Evolutionary conservation across 1,284 basidiomycete species (phyloP).

Genomic region (Ustilago tritici): DNA sequence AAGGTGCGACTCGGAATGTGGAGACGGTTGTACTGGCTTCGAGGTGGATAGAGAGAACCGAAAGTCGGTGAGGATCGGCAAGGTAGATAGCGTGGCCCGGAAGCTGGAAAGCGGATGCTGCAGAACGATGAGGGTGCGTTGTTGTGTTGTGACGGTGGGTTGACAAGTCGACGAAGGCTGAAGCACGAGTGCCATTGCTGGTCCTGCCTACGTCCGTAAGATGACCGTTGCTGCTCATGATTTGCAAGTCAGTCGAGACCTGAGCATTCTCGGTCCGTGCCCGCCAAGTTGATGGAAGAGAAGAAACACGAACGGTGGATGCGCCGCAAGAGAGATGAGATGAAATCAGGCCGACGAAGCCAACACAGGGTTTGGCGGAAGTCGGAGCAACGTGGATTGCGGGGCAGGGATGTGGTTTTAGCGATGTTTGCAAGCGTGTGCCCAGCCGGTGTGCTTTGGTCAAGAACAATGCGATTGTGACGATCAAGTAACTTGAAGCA

Average conservation of each 20-base stretch:
- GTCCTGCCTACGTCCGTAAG: background rate
- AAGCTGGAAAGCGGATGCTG: slow-evolving; percentile 17
- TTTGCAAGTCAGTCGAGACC: background rate
- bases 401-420: background rate
- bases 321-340: background rate
- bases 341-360: background rate
- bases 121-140: background rate
- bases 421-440: background rate
- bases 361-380: background rate
- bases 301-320: background rate
- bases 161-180: background rate
- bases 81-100: slow-evolving; percentile 46
- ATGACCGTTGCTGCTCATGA: slow-evolving; percentile 9
- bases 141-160: slow-evolving; percentile 1
- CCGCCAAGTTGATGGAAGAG: slow-evolving; percentile 1
- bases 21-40: slow-evolving; percentile 32
- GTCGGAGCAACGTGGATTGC: background rate
- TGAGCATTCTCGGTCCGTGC: slow-evolving; percentile 10
- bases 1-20: slow-evolving; percentile 1
- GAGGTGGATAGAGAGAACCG: slow-evolving; percentile 46
- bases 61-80: slow-evolving; percentile 39
- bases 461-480: background rate
- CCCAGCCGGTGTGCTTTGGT: background rate
- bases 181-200: background rate
- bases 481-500: background rate